Conservation (phyloP, 371 early-diverging fungal genomes). For the Capillidium rhysosporum region DNA sequence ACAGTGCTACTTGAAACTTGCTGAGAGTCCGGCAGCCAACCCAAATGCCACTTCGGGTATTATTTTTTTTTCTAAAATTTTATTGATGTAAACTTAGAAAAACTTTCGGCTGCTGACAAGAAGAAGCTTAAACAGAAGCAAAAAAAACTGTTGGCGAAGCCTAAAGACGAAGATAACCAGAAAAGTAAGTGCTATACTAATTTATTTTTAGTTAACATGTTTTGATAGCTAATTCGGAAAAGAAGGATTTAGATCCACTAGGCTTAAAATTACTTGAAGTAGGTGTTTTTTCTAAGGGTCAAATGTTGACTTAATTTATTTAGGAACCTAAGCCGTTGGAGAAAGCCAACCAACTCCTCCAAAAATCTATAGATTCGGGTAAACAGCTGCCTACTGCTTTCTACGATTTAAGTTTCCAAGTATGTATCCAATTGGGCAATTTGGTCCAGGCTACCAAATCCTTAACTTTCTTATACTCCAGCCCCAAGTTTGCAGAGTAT, state of each 20-base stretch:
- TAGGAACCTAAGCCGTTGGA: no score
- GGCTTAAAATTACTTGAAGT: conserved; percentile 11
- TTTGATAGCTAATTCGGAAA: conserved; percentile 8
- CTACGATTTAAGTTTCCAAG: no score
- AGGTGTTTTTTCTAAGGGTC: neutral
- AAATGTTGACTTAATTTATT: no score
- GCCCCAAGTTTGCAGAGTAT: no score
- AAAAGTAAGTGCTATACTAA: conserved; percentile 10
- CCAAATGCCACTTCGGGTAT: conserved; percentile 12
- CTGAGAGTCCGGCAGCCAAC: conserved; percentile 29
- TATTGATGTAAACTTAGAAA: conserved; percentile 11
- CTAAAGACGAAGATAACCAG: conserved; percentile 14
- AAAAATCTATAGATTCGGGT: no score
- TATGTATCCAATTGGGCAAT: no score
- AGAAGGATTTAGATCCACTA: conserved; percentile 17
- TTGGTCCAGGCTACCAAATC: no score
- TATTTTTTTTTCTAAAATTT: conserved; percentile 2
- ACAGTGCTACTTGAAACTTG: conserved; percentile 36
- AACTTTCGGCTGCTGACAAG: conserved; percentile 39
- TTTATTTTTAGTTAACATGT: neutral
- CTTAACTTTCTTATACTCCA: no score
- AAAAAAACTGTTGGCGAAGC: conserved; percentile 16
- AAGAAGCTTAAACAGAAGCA: conserved; percentile 23
- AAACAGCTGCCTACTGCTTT: no score
- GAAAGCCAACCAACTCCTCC: no score